Conservation (phyloP, 202 grass and related monocot species). For the Setaria italica region DNA sequence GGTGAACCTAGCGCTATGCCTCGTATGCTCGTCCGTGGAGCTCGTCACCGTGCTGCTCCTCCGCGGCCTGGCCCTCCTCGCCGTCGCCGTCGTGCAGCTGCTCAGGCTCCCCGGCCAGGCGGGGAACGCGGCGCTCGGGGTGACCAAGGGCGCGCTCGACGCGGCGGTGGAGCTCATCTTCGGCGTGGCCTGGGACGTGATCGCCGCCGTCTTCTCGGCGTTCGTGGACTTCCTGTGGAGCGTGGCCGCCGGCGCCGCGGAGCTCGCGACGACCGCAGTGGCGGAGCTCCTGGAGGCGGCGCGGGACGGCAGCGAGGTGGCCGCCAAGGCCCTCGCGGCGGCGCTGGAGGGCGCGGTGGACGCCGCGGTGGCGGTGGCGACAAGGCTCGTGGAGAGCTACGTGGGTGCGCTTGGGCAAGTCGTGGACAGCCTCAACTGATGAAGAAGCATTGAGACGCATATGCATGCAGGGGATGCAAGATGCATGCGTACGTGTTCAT, state of each 20-base stretch:
- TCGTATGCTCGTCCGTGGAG: slow-evolving; percentile 49
- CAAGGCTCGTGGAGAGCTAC: slow-evolving; percentile 53
- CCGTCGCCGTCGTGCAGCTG: slow-evolving; percentile 45
- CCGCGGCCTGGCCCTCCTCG: slow-evolving; percentile 48
- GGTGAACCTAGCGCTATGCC: slow-evolving; percentile 52
- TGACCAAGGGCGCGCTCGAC: slow-evolving; percentile 18
- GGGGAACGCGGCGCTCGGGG: slow-evolving; percentile 37
- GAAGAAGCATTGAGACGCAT: no score
- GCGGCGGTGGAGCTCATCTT: slow-evolving; percentile 37
- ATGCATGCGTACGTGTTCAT: not conserved
- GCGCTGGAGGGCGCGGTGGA: slow-evolving; percentile 43
- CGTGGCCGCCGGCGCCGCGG: slow-evolving; percentile 21
- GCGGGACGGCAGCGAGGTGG: slow-evolving; percentile 54
- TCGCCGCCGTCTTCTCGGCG: slow-evolving; percentile 37
- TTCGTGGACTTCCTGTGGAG: slow-evolving; percentile 45
- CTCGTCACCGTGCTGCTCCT: slow-evolving; percentile 50
- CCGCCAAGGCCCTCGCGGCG: slow-evolving; percentile 25
- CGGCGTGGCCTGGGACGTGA: slow-evolving; percentile 37
- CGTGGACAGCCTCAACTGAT: slow-evolving; percentile 49
- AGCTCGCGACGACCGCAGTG: slow-evolving; percentile 40
- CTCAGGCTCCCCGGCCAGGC: slow-evolving; percentile 53
- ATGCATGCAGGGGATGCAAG: not conserved
- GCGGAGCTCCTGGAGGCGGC: slow-evolving; percentile 45
- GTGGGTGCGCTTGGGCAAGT: slow-evolving; percentile 51
- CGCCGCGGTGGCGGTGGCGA: slow-evolving; percentile 15